These are phyloP conservation scores for Phytophthora pisi DNA, from an alignment of 352 stramenopile species.

Conservation along the genomic window DNA sequence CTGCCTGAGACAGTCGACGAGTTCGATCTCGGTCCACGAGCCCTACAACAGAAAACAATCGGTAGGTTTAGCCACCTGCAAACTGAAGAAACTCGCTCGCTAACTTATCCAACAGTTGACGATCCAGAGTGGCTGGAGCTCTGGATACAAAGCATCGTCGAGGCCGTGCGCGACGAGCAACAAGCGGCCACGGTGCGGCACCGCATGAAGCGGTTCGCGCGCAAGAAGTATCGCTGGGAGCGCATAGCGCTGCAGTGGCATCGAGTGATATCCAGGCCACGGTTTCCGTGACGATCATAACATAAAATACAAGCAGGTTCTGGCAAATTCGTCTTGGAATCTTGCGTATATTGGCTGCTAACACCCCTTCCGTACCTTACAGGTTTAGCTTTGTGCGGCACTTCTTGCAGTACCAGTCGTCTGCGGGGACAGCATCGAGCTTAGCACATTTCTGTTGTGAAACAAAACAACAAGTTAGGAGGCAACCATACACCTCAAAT, in stretches of 20 bases:
- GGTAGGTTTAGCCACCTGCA: constrained; percentile 20
- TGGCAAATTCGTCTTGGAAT: constrained; percentile 10
- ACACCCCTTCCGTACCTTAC: constrained; percentile 28
- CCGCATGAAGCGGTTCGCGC: constrained; percentile 68
- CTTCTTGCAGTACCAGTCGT: constrained; percentile 91
- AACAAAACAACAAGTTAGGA: constrained; percentile 7
- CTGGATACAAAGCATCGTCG: constrained; percentile 59
- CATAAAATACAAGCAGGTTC: not conserved
- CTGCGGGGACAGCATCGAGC: constrained; percentile 73
- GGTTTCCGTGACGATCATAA: constrained; percentile 11
- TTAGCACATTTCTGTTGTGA: constrained; percentile 87
- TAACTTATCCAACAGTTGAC: constrained; percentile 17
- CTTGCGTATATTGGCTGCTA: constrained; percentile 28
- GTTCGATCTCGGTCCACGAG: constrained; percentile 80
- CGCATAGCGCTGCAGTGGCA: constrained; percentile 65
- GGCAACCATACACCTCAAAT: constrained; percentile 11
- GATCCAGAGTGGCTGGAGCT: constrained; percentile 51
- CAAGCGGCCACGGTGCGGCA: constrained; percentile 35
- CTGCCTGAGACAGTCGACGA: constrained; percentile 63
- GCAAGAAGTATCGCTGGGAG: constrained; percentile 57
- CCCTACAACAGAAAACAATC: constrained; percentile 24
- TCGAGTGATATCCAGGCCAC: constrained; percentile 40
- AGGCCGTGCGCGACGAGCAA: constrained; percentile 41
- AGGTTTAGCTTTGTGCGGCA: constrained; percentile 52
- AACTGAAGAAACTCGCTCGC: not conserved